Evolutionary conservation across 1,139 yeast species (phyloP).

Genomic region (Kurtzmaniella quercitrusa): DNA sequence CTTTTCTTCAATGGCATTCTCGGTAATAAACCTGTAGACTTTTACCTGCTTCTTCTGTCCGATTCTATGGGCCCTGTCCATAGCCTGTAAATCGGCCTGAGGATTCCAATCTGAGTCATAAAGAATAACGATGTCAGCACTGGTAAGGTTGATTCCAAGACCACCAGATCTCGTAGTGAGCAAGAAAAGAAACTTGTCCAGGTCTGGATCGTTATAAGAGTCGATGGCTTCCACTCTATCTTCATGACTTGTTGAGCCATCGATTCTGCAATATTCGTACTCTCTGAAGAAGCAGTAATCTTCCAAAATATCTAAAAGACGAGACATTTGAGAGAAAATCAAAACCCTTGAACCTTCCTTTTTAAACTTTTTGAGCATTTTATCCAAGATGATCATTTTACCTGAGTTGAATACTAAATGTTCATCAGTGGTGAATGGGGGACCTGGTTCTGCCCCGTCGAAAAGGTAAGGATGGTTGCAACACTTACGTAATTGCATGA

Average conservation of each 20-base stretch:
- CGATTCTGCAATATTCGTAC: slow-evolving; percentile 69
- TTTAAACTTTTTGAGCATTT: slow-evolving; percentile 55
- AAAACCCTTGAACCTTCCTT: slow-evolving; percentile 71
- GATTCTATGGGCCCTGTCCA: slow-evolving; percentile 86
- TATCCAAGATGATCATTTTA: slow-evolving; percentile 69
- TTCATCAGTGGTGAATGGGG: slow-evolving; percentile 80
- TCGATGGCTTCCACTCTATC: slow-evolving; percentile 75
- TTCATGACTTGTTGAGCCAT: slow-evolving; percentile 76
- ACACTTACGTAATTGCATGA: slow-evolving; percentile 80
- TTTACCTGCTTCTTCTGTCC: slow-evolving; percentile 81
- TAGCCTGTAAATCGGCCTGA: slow-evolving; percentile 82
- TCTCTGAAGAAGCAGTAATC: slow-evolving; percentile 71
- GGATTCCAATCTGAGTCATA: slow-evolving; percentile 87
- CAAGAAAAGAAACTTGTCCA: slow-evolving; percentile 65
- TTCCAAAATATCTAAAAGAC: slow-evolving; percentile 74
- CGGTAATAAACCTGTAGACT: slow-evolving; percentile 73
- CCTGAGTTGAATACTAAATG: slow-evolving; percentile 71
- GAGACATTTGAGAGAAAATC: slow-evolving; percentile 78
- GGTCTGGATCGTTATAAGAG: slow-evolving; percentile 67
- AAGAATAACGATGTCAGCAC: slow-evolving; percentile 70
- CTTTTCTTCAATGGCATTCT: slow-evolving; percentile 77
- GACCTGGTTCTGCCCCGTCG: slow-evolving; percentile 88
- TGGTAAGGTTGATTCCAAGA: slow-evolving; percentile 73
- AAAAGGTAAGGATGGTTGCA: slow-evolving; percentile 81
- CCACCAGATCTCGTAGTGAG: slow-evolving; percentile 86